These are phyloP conservation scores for Cyberlindnera amylophila DNA, from an alignment of 805 yeast species.

Conservation along the genomic window DNA sequence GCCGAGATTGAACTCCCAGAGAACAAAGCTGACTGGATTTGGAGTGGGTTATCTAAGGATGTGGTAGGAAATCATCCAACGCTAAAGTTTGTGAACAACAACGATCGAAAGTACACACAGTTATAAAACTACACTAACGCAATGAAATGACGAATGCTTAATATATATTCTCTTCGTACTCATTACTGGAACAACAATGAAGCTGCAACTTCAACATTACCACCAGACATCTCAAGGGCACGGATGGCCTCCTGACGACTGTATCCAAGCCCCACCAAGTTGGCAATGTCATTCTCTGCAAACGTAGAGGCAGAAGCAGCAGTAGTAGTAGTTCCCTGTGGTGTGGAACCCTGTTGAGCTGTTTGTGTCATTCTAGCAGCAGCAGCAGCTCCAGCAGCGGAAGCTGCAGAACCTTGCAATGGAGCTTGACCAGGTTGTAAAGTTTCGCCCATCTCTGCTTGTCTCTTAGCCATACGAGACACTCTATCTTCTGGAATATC, in stretches of 20 bases:
- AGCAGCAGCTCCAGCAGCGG: constrained; percentile 6
- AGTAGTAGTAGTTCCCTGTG: not conserved
- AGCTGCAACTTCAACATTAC: constrained; percentile 86
- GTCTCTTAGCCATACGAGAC: not conserved
- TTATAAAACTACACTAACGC: no score
- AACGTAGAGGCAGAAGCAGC: constrained; percentile 7
- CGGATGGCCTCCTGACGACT: constrained; percentile 54
- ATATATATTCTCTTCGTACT: not conserved
- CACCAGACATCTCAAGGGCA: constrained; percentile 65
- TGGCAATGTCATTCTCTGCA: constrained; percentile 38
- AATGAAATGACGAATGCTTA: no score
- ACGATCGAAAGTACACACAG: no score
- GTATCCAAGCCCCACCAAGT: constrained; percentile 69
- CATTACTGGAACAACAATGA: constrained; percentile 53
- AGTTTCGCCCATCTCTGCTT: constrained; percentile 1
- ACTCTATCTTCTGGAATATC: constrained; percentile 49
- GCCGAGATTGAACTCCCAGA: constrained; percentile 58
- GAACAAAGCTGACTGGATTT: constrained; percentile 34
- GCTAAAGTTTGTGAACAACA: constrained; percentile 13
- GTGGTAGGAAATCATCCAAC: constrained; percentile 28
- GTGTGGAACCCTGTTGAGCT: no score
- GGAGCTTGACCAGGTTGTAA: constrained; percentile 1
- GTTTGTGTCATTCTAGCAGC: no score
- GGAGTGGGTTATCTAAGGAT: constrained; percentile 27
- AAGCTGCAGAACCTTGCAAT: not conserved